Percentiles rank a stretch among this genome's conserved stretches.
These are phyloP conservation scores for Claviceps spartinae DNA, from an alignment of 2,329 filamentous ascomycete genomes.

Conservation along the genomic window DNA sequence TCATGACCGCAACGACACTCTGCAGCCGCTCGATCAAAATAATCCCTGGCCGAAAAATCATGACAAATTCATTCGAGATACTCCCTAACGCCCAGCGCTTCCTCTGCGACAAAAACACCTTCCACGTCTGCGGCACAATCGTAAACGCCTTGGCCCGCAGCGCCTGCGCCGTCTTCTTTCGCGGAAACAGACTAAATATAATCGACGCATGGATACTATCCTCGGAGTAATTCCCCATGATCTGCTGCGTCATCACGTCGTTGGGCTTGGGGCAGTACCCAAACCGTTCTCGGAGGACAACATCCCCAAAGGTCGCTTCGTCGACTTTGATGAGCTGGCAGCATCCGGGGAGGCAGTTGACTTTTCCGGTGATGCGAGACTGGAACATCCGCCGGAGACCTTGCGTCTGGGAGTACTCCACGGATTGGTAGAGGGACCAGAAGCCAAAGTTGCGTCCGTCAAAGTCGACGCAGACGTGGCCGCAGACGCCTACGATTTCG, in stretches of 20 bases:
- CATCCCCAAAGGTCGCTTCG: conserved; percentile 33
- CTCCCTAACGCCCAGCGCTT: conserved; percentile 35
- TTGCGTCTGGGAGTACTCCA: conserved; percentile 35
- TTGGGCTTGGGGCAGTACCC: conserved; percentile 35
- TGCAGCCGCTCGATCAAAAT: conserved; percentile 30
- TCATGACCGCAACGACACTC: conserved; percentile 31
- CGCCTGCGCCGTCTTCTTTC: conserved; percentile 31
- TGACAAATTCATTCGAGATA: conserved; percentile 34
- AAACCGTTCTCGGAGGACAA: conserved; percentile 30
- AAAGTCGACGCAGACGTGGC: conserved; percentile 34
- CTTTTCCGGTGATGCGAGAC: conserved; percentile 33
- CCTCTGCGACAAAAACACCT: conserved; percentile 34
- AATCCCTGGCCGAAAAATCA: conserved; percentile 30
- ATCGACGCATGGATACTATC: conserved; percentile 36
- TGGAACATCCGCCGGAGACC: conserved; percentile 35
- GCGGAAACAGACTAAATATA: conserved; percentile 31
- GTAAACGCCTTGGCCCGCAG: conserved; percentile 33
- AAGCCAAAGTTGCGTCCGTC: conserved; percentile 25
- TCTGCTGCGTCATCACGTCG: conserved; percentile 33
- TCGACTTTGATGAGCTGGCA: conserved; percentile 36
- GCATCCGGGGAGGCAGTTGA: conserved; percentile 34
- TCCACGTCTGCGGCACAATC: conserved; percentile 29
- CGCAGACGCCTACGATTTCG: conserved; percentile 32
- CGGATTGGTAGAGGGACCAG: conserved; percentile 33
- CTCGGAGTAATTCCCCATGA: conserved; percentile 35